These are phyloP conservation scores for Populus alba DNA, from an alignment of 345 rosid species.

Conservation along the genomic window DNA sequence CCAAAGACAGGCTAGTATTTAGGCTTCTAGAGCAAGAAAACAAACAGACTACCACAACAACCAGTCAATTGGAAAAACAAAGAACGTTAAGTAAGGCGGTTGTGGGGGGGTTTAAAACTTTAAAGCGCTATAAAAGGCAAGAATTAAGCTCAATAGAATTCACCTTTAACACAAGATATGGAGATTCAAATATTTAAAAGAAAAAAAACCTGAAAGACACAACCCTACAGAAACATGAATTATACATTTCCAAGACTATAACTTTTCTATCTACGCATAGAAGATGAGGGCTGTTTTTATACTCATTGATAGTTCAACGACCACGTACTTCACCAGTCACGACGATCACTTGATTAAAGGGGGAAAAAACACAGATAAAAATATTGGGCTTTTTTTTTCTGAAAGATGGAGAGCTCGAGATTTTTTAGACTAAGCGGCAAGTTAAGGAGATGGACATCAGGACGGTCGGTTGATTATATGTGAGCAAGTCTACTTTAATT, in stretches of 20 bases:
- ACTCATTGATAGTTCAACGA: neutral
- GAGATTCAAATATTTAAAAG: neutral
- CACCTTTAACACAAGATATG: too few relatives aligned
- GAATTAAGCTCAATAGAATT: neutral
- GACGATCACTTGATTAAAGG: neutral
- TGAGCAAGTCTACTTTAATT: neutral
- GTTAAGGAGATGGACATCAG: neutral
- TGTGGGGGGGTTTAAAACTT: neutral
- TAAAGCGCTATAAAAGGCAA: neutral
- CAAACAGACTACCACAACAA: constrained; percentile 6
- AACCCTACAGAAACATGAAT: neutral
- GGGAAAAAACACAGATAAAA: too few relatives aligned
- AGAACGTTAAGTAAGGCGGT: constrained; percentile 12
- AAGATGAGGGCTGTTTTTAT: neutral
- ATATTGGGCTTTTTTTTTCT: neutral
- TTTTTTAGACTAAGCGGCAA: neutral
- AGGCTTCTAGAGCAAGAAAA: neutral
- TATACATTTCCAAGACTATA: neutral
- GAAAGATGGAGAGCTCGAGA: neutral
- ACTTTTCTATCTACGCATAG: neutral
- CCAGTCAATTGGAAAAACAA: constrained; percentile 23
- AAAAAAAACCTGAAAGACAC: neutral
- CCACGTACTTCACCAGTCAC: neutral
- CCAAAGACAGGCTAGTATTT: neutral
- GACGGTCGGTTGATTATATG: neutral